Base-by-base conservation (phyloP, 208 protist species). In the Trypanosoma theileri region DNA sequence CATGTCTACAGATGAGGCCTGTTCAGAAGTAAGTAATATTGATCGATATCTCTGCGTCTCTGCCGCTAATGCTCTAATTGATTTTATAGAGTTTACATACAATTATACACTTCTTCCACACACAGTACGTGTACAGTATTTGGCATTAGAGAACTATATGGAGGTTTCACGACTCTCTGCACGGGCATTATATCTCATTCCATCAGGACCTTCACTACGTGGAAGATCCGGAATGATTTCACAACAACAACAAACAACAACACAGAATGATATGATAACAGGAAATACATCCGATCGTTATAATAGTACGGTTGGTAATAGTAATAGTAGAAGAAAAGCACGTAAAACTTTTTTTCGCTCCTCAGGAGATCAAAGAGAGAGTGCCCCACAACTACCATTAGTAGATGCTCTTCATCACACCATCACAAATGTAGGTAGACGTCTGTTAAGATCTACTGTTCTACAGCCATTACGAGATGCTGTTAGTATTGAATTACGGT, bases 11-110 rank as follows among this genome's bases (percentile, higher is more conserved):
- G 66, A 73, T 45, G 69, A 73, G 14, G 64, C 71, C 9, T 67
- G 55, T 24, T 26, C 68, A n/a, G 69, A 71, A 44, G 59, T 73
- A 11, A 58, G 66, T 24, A 70, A 92, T 54, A 88, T 83, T 8
- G 85, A 92, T 59, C 85, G 81, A 53, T 95, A 95, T 56, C 76
- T 95, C 12, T 90, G 85, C 66, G 74, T 92, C 16, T 87, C 90
- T 0, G 86, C 90, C 0, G 86, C 87, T 3, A 86, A 92, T 57
- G 90, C 90, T 4, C 65, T 95, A 8, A 69, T 95, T 19, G 56
- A 80, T 58, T 93, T 88, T 53, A 67, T 95, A 70, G 86, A 95
- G 61, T 66, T 78, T 46, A 79, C 84, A 16, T 84, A 89, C 63
- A 85, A 88, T 60, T 86, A 86, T 71, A 75, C 79, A 46, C 63